Conservation (phyloP, 1,139 yeast species). For the Blastobotrys arbuscula region DNA sequence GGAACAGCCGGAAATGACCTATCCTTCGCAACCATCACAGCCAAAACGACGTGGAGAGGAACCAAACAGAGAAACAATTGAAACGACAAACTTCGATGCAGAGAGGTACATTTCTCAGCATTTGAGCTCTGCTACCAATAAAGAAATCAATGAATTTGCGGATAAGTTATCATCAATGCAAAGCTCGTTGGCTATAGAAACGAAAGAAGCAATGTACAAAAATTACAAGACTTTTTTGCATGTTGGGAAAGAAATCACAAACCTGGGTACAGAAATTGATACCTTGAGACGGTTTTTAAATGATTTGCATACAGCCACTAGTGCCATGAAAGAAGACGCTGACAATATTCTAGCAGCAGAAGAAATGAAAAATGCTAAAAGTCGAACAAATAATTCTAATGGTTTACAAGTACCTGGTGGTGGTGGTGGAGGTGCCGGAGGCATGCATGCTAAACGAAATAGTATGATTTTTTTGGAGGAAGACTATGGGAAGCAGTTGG, state of each 20-base stretch:
- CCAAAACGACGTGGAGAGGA: neutral
- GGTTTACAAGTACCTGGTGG: neutral
- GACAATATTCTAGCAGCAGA: conserved; percentile 35
- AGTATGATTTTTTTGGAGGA: conserved; percentile 69
- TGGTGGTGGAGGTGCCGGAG: neutral
- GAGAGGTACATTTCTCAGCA: conserved; percentile 48
- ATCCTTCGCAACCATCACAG: neutral
- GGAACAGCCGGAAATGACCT: neutral
- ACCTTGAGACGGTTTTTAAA: conserved; percentile 54
- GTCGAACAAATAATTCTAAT: neutral
- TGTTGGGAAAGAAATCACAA: conserved; percentile 59
- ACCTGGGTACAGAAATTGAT: conserved; percentile 60
- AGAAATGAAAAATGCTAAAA: conserved; percentile 8
- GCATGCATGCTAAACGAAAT: conserved; percentile 45
- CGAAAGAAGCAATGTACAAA: conserved; percentile 59
- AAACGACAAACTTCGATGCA: conserved; percentile 41
- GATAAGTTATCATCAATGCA: conserved; percentile 51
- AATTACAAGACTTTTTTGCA: conserved; percentile 69
- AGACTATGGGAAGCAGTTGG: conserved; percentile 75
- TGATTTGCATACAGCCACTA: conserved; percentile 57
- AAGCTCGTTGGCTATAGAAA: conserved; percentile 52
- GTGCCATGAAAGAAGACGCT: conserved; percentile 67
- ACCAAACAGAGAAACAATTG: conserved; percentile 15
- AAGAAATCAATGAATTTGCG: conserved; percentile 67
- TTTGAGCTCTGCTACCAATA: conserved; percentile 61